phyloP scores from a whole-genome alignment of 495 filamentous ascomycete species.

The Xylaria grammica region DNA sequence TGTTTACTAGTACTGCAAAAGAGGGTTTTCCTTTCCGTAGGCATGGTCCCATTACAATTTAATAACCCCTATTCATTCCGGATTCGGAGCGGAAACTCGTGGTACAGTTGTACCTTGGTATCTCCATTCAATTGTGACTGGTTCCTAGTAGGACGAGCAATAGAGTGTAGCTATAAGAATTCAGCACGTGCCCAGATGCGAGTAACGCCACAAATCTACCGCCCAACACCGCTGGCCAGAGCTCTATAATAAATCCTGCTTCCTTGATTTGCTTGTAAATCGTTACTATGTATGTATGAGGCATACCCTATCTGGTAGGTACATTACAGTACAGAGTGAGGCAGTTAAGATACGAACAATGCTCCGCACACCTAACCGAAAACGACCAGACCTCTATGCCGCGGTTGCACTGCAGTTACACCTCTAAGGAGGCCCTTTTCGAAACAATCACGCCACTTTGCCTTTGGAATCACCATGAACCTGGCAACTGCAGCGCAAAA shows the following conservation, averaged over 20 bases:
- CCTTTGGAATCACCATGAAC: not conserved
- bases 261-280: not conserved
- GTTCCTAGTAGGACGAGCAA: no score
- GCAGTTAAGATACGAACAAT: not conserved
- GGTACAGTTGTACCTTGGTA: constrained; percentile 7
- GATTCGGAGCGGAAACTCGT: constrained; percentile 7
- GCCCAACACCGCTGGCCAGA: not conserved
- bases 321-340: no score
- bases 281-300: no score
- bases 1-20: no score
- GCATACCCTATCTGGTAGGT: no score
- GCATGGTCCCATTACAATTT: not conserved
- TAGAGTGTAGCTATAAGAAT: no score
- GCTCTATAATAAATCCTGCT: not conserved
- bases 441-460: constrained; percentile 5
- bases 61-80: constrained; percentile 9
- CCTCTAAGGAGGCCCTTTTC: not conserved
- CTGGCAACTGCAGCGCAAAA: not conserved
- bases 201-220: not conserved
- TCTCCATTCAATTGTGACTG: not conserved
- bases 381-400: not conserved
- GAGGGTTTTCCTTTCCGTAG: constrained; percentile 4
- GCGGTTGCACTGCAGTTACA: not conserved
- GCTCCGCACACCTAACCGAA: constrained; percentile 6
- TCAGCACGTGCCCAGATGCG: not conserved